A percentile compares a stretch with the other conserved stretches of the same genome.
Conservation (phyloP, 2,329 filamentous ascomycete genomes). For the Colletotrichum trifolii region DNA sequence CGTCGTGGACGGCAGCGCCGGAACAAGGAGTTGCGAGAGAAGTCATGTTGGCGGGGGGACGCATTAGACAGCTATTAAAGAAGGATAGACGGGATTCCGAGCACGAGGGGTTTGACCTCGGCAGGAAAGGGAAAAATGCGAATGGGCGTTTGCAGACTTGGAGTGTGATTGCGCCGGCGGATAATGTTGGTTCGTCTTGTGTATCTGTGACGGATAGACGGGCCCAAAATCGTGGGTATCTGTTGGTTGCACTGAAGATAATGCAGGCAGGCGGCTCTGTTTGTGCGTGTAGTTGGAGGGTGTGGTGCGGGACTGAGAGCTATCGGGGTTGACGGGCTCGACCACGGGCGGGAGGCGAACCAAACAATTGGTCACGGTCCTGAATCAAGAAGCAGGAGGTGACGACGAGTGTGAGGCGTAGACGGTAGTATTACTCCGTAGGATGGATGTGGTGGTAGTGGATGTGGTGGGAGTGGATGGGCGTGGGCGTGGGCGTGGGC, state of each 20-base stretch:
- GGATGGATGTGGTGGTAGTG: background rate
- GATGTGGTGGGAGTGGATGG: background rate
- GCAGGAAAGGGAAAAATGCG: slow-evolving; percentile 4
- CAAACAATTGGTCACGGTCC: slow-evolving; percentile 32
- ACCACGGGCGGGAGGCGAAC: slow-evolving; percentile 35
- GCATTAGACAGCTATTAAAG: slow-evolving; percentile 23
- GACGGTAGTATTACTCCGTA: background rate
- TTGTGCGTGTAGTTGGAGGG: background rate
- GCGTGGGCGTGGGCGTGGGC: background rate
- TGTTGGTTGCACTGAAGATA: slow-evolving; percentile 17
- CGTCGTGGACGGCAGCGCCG: slow-evolving; percentile 45
- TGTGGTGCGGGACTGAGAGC: slow-evolving; percentile 19
- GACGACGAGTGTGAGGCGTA: too few species aligned
- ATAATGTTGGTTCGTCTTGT: slow-evolving; percentile 2
- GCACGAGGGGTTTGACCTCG: slow-evolving; percentile 20
- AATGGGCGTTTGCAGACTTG: background rate
- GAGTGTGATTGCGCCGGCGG: background rate
- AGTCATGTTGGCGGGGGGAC: slow-evolving; percentile 46
- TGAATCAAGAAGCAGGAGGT: too few species aligned
- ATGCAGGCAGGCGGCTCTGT: slow-evolving; percentile 15
- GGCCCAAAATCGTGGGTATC: slow-evolving; percentile 14
- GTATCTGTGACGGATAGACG: background rate
- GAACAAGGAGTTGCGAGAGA: slow-evolving; percentile 51
- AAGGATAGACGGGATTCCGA: background rate
- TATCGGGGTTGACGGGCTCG: slow-evolving; percentile 18